Evolutionary conservation across 1,284 basidiomycete genomes (phyloP).

Genomic region (Ustilago tritici): DNA sequence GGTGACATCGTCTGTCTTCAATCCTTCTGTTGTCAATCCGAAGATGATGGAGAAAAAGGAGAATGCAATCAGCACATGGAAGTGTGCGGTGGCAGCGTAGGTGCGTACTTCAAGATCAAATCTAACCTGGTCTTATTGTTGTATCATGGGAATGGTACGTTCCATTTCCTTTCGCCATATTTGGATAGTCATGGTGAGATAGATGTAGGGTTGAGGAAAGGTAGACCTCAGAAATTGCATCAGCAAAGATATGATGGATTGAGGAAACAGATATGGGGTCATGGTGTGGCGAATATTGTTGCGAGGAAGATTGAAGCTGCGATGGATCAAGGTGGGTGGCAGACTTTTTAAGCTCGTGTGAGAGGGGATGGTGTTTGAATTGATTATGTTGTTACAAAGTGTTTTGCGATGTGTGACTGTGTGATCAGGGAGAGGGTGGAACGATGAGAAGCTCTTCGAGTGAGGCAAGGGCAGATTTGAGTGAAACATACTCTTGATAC

Average conservation of each 20-base stretch:
- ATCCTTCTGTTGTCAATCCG: conserved; percentile 89
- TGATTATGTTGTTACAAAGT: background rate
- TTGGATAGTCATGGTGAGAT: conserved; percentile 94
- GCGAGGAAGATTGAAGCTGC: conserved; percentile 83
- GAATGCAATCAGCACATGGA: conserved; percentile 96
- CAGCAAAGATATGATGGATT: conserved; percentile 90
- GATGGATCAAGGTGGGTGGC: conserved; percentile 92
- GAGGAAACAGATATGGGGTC: conserved; percentile 87
- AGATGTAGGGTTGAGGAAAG: conserved; percentile 89
- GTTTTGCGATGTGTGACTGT: background rate
- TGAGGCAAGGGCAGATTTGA: background rate
- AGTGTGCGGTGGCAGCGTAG: conserved; percentile 91
- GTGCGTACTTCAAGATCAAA: conserved; percentile 91
- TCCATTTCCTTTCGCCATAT: conserved; percentile 84
- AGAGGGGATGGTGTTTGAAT: background rate
- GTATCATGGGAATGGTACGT: conserved; percentile 88
- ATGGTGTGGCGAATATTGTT: conserved; percentile 89
- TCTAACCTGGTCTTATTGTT: conserved; percentile 92
- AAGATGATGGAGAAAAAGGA: conserved; percentile 74
- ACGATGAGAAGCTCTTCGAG: conserved; percentile 12
- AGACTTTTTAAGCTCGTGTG: conserved; percentile 75
- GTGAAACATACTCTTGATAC: conserved; percentile 31
- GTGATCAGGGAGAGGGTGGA: background rate
- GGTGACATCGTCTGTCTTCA: conserved; percentile 90
- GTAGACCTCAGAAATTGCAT: conserved; percentile 88